phyloP scores from a whole-genome alignment of 2,329 filamentous ascomycete genomes.

The Colletotrichum higginsianum region DNA sequence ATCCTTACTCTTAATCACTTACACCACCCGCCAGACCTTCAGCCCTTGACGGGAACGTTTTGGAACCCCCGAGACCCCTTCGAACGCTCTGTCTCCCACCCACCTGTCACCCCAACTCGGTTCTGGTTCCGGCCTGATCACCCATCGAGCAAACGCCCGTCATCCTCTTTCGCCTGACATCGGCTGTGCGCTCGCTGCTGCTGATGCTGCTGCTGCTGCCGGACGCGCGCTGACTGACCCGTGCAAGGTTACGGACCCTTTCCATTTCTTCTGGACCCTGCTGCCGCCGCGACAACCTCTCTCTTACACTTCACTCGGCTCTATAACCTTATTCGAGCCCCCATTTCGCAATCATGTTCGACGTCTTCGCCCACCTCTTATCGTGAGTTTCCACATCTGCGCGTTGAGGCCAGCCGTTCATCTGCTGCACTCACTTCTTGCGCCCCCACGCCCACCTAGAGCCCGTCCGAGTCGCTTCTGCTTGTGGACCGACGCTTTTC shows the following conservation, averaged over 20 bases:
- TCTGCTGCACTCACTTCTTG: not conserved
- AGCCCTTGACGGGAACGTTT: constrained; percentile 5
- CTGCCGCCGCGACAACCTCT: constrained; percentile 13
- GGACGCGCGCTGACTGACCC: constrained; percentile 25
- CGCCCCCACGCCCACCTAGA: not conserved
- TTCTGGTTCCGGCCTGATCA: constrained; percentile 14
- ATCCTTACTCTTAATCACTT: too few species aligned
- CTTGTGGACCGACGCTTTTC: constrained; percentile 11
- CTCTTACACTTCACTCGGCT: constrained; percentile 26
- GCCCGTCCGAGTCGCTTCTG: not conserved
- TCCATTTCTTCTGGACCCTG: constrained; percentile 13
- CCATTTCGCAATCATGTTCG: constrained; percentile 73
- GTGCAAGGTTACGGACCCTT: constrained; percentile 29
- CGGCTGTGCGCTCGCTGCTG: constrained; percentile 26
- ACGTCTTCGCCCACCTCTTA: constrained; percentile 82
- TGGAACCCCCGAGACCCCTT: constrained; percentile 12
- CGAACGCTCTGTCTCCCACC: constrained; percentile 1
- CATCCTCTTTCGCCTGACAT: constrained; percentile 23
- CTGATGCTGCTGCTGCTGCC: not conserved
- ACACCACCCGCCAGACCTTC: not conserved
- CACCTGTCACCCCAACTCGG: constrained; percentile 20
- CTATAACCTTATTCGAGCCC: constrained; percentile 9
- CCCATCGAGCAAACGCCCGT: not conserved
- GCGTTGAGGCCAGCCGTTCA: not conserved
- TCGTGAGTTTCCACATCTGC: constrained; percentile 71